Evolutionary conservation across 176 grass and related monocot species (phyloP).

Genomic region (Carex parvula): DNA sequence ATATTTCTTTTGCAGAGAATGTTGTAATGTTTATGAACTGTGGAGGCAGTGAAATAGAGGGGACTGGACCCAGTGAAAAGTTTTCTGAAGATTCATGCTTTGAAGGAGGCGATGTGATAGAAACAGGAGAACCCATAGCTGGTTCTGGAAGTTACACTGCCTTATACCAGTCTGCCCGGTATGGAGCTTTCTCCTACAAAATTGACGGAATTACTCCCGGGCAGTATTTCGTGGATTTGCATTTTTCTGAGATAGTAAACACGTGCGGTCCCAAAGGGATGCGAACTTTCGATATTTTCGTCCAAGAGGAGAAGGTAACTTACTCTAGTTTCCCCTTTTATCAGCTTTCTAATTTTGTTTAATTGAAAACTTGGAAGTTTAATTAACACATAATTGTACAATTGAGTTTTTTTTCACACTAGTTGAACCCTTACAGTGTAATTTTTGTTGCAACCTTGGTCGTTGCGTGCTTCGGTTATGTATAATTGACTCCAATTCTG

Average conservation of each 20-base stretch:
- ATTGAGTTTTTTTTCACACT: constrained; percentile 7
- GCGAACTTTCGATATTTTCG: constrained; percentile 68
- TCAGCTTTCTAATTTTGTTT: background rate
- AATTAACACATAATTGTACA: background rate
- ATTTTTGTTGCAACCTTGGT: background rate
- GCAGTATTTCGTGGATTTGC: constrained; percentile 78
- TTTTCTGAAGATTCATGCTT: constrained; percentile 59
- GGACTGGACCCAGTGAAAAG: constrained; percentile 16
- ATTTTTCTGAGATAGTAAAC: constrained; percentile 84
- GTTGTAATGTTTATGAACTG: constrained; percentile 60
- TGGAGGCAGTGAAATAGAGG: constrained; percentile 43
- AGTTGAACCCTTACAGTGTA: background rate
- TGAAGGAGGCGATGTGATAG: constrained; percentile 68
- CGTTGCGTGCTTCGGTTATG: background rate
- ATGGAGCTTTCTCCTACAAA: constrained; percentile 78
- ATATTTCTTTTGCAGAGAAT: constrained; percentile 49
- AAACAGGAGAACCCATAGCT: constrained; percentile 60
- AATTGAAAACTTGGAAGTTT: background rate
- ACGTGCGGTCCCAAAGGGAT: constrained; percentile 84
- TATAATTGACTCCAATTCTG: background rate
- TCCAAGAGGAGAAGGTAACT: constrained; percentile 88
- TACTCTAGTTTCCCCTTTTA: background rate
- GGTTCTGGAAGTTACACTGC: constrained; percentile 53
- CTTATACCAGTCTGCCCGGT: constrained; percentile 71
- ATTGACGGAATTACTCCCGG: constrained; percentile 55